Percentiles rank a stretch among this genome's conserved stretches.
Evolutionary conservation across 257 asterid species (phyloP).

Genomic region (Dorcoceras hygrometricum): DNA sequence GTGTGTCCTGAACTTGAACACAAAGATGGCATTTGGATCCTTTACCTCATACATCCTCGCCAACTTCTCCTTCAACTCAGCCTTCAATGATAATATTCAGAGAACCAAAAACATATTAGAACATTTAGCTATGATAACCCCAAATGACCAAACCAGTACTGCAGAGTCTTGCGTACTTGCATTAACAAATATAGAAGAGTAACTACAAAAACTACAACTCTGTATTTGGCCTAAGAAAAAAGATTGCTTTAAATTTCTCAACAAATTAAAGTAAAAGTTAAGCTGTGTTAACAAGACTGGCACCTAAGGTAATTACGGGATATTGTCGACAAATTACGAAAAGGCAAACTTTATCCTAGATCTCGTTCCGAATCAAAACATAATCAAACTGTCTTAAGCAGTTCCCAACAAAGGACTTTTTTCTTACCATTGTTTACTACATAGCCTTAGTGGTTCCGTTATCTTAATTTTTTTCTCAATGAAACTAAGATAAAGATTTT

Average conservation of each 20-base stretch:
- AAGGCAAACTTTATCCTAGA: background rate
- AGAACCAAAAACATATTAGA: background rate
- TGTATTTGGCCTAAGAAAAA: background rate
- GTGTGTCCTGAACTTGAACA: slow-evolving; percentile 92
- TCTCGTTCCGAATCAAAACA: background rate
- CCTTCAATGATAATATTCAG: slow-evolving; percentile 30
- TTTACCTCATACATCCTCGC: slow-evolving; percentile 75
- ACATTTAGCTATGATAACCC: background rate
- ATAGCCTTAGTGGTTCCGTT: background rate
- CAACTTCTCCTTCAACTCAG: slow-evolving; percentile 80
- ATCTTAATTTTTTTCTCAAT: no score
- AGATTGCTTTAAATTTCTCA: background rate
- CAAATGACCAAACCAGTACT: background rate
- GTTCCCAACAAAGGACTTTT: no score
- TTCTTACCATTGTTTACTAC: no score
- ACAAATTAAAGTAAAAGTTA: background rate
- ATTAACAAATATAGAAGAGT: background rate
- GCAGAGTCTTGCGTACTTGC: background rate
- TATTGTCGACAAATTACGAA: no score
- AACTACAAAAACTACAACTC: no score
- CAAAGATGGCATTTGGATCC: slow-evolving; percentile 76
- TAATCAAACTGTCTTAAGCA: background rate
- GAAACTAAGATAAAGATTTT: background rate
- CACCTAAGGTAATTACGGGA: no score
- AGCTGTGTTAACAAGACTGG: background rate